These are phyloP conservation scores for Cercospora zeae-maydis DNA, from an alignment of 2,329 filamentous ascomycete species.

Conservation along the genomic window DNA sequence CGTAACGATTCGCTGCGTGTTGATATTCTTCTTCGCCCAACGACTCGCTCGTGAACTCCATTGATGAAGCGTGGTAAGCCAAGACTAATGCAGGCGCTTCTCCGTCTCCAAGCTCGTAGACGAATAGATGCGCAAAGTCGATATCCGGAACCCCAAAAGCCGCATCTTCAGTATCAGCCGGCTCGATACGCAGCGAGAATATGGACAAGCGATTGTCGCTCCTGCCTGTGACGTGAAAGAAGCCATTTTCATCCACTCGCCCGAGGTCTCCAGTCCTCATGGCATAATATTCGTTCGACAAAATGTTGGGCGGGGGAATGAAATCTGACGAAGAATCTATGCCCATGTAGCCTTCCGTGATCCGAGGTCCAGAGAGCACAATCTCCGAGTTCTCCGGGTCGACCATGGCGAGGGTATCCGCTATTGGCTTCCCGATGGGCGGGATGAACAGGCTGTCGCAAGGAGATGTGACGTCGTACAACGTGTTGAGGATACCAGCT, in stretches of 20 bases:
- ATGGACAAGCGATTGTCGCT: not conserved
- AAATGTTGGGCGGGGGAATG: not conserved
- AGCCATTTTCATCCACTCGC: not conserved
- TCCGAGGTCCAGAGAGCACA: not conserved
- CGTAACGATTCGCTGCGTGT: not conserved
- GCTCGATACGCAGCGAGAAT: not conserved
- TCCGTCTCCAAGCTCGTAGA: not conserved
- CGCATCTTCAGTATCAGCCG: not conserved
- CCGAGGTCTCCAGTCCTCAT: not conserved
- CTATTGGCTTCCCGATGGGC: not conserved
- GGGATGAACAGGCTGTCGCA: not conserved
- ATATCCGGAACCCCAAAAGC: not conserved
- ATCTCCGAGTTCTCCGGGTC: not conserved
- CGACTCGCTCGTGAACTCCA: not conserved
- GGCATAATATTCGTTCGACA: not conserved
- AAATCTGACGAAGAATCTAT: not conserved
- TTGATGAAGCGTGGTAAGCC: not conserved
- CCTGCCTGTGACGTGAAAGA: not conserved
- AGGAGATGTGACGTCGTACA: not conserved
- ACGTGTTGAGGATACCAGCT: not conserved
- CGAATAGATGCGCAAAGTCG: not conserved
- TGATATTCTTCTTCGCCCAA: not conserved
- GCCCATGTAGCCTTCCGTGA: not conserved
- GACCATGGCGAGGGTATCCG: not conserved
- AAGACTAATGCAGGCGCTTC: not conserved